Evolutionary conservation across 257 asterid genomes (phyloP).

Genomic region (Nemophila menziesii): DNA sequence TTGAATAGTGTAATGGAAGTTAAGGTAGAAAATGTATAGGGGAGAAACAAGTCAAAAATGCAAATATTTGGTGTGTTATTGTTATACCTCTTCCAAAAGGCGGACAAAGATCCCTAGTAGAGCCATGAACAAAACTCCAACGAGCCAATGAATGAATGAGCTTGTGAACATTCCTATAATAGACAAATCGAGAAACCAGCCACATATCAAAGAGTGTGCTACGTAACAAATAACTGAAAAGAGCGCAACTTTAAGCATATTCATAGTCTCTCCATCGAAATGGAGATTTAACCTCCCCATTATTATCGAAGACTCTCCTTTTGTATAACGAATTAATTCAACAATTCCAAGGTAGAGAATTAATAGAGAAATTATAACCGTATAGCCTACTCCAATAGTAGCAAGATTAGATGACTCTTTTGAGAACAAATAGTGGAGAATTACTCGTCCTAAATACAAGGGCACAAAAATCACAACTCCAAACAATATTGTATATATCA

Average conservation of each 20-base stretch:
- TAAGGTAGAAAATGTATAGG: too few species aligned
- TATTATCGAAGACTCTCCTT: constrained; percentile 90
- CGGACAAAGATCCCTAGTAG: constrained; percentile 98
- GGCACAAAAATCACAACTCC: constrained; percentile 86
- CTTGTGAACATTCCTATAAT: constrained; percentile 95
- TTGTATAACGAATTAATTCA: constrained; percentile 71
- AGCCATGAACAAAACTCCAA: constrained; percentile 91
- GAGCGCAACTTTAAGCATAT: constrained; percentile 96
- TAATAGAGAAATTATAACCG: constrained; percentile 64
- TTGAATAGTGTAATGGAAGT: too few species aligned
- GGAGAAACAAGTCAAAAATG: background rate
- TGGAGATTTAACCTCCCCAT: constrained; percentile 91
- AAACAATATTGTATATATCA: constrained; percentile 92
- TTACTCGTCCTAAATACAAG: constrained; percentile 71
- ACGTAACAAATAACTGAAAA: constrained; percentile 95
- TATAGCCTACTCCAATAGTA: constrained; percentile 93
- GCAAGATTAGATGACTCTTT: constrained; percentile 70
- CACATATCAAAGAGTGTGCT: constrained; percentile 93
- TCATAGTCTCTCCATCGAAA: constrained; percentile 90
- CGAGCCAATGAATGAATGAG: constrained; percentile 97
- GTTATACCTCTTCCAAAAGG: constrained; percentile 99
- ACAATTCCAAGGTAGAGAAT: constrained; percentile 70
- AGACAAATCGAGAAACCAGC: constrained; percentile 99
- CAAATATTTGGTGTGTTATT: background rate
- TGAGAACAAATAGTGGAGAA: constrained; percentile 49